A percentile compares a stretch with the other conserved stretches of the same genome.
phyloP scores from a whole-genome alignment of 352 stramenopile species.

The Phytophthora constricta region DNA sequence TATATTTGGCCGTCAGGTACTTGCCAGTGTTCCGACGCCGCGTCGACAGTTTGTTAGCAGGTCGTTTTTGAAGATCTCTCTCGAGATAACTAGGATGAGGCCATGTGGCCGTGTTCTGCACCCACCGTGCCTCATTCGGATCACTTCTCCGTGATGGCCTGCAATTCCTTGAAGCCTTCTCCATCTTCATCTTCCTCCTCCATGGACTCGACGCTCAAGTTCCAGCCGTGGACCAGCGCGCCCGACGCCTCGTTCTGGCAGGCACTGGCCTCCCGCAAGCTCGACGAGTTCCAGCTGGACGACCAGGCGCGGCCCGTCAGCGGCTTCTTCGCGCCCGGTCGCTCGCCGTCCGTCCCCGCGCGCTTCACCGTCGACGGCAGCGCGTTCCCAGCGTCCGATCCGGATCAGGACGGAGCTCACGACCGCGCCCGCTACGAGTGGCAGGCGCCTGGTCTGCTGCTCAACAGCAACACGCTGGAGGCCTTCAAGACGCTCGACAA shows the following conservation, averaged over 20 bases:
- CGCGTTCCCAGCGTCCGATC: conserved; percentile 48
- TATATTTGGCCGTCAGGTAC: too few relatives aligned
- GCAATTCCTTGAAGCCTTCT: too few relatives aligned
- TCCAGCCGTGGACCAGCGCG: conserved; percentile 84
- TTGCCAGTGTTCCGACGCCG: too few relatives aligned
- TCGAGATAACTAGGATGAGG: too few relatives aligned
- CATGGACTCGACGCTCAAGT: conserved; percentile 61
- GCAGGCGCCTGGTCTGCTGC: conserved; percentile 66
- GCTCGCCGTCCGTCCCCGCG: conserved; percentile 63
- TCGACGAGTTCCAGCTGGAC: conserved; percentile 82
- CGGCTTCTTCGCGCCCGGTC: conserved; percentile 73
- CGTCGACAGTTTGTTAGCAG: too few relatives aligned
- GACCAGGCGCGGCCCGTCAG: conserved; percentile 66
- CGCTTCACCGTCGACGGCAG: conserved; percentile 80
- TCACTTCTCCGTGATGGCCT: too few relatives aligned
- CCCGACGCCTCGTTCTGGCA: conserved; percentile 89
- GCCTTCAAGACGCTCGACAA: conserved; percentile 91
- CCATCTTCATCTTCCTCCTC: too few relatives aligned
- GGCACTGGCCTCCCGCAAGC: conserved; percentile 75
- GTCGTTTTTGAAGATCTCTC: too few relatives aligned
- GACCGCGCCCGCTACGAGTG: conserved; percentile 83
- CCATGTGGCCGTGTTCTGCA: too few relatives aligned
- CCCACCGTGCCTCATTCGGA: too few relatives aligned
- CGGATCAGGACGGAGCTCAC: conserved; percentile 18
- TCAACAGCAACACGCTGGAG: conserved; percentile 91